A percentile compares a stretch with the other conserved stretches of the same genome.
Evolutionary conservation across 179 eudicot genomes (phyloP).

Genomic region (Silene coronaria): DNA sequence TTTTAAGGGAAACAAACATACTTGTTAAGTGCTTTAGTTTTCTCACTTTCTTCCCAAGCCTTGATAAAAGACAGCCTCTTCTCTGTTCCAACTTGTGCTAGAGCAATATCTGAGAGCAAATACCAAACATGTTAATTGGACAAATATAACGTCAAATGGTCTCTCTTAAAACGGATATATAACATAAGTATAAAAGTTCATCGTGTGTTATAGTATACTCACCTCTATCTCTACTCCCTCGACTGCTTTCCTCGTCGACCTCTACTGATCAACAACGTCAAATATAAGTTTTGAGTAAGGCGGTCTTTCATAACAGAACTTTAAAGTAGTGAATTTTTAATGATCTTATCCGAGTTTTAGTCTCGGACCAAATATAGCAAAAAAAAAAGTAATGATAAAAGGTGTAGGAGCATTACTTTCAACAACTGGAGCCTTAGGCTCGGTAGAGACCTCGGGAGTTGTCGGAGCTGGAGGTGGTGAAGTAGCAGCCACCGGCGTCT

Average conservation of each 20-base stretch:
- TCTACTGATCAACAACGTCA: conserved; percentile 14
- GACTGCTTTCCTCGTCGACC: conserved; percentile 24
- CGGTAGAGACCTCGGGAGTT: conserved; percentile 4
- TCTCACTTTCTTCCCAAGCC: conserved; percentile 88
- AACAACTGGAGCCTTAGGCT: conserved; percentile 6
- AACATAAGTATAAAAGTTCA: too few species aligned
- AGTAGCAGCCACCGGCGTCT: not conserved
- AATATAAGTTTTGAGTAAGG: not conserved
- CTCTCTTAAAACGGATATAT: too few species aligned
- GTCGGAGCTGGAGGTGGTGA: conserved; percentile 4
- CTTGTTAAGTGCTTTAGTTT: conserved; percentile 66
- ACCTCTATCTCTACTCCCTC: conserved; percentile 29
- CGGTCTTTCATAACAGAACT: not conserved
- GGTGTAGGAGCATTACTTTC: conserved; percentile 15
- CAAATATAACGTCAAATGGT: too few species aligned
- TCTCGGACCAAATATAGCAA: not conserved
- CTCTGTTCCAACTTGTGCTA: conserved; percentile 62
- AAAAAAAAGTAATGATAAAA: not conserved
- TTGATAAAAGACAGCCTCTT: conserved; percentile 67
- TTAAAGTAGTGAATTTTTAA: not conserved
- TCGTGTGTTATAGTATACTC: not conserved
- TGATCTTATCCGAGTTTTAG: not conserved
- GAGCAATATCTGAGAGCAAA: conserved; percentile 48
- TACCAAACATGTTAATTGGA: not conserved
- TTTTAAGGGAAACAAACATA: conserved; percentile 23